Conservation (phyloP, 148 eudicot species). For the Rhododendron vialii region DNA sequence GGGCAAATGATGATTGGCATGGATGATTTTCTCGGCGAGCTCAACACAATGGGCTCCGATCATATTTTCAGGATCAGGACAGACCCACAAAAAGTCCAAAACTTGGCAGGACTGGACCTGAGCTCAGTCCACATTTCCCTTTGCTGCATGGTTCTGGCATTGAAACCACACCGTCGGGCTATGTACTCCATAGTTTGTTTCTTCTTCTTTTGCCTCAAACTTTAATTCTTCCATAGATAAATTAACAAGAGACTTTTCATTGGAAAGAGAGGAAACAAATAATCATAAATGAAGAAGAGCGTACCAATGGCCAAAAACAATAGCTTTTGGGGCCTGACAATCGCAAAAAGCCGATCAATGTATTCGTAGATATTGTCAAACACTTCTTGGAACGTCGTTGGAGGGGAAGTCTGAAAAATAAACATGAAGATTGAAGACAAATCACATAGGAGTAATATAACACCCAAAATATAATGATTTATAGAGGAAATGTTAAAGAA, state of each 20-base stretch:
- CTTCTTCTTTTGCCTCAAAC: neutral
- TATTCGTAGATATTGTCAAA: neutral
- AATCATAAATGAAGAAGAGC: neutral
- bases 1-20: neutral
- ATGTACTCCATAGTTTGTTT: neutral
- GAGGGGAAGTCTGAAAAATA: slow-evolving; percentile 5
- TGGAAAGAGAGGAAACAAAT: neutral
- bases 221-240: neutral
- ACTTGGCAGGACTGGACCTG: neutral
- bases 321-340: slow-evolving; percentile 8
- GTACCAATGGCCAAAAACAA: slow-evolving; percentile 12
- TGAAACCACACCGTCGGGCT: neutral
- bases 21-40: neutral
- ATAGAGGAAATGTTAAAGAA: too few relatives aligned
- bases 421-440: neutral
- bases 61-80: neutral
- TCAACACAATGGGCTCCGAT: neutral
- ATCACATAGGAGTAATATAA: neutral
- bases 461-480: too few relatives aligned
- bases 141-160: neutral
- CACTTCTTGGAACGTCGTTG: slow-evolving; percentile 1
- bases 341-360: slow-evolving; percentile 13
- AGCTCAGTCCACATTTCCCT: neutral
- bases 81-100: neutral
- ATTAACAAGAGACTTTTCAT: neutral